phyloP scores from a whole-genome alignment of 768 basidiomycete species.

The Pisolithus marmoratus region DNA sequence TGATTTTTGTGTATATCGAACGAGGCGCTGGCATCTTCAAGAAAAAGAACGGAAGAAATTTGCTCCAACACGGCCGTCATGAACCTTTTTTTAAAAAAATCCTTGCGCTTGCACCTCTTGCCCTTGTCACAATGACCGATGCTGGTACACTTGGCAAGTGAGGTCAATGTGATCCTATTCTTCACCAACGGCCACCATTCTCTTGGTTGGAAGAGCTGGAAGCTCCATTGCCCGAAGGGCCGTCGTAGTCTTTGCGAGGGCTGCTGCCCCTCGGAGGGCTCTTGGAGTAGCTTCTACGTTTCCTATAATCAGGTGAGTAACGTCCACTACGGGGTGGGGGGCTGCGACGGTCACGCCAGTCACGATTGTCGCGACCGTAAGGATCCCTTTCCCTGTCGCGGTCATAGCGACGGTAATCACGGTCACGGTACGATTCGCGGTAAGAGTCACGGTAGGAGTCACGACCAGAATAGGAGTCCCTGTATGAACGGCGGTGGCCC shows the following conservation, averaged over 20 bases:
- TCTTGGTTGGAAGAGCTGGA: slow-evolving; percentile 31
- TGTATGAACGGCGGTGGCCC: slow-evolving; percentile 70
- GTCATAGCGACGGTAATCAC: slow-evolving; percentile 34
- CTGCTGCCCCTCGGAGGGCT: slow-evolving; percentile 75
- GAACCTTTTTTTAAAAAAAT: slow-evolving; percentile 32
- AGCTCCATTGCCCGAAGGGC: slow-evolving; percentile 34
- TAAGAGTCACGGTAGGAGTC: slow-evolving; percentile 40
- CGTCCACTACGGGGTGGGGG: slow-evolving; percentile 60
- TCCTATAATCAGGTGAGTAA: slow-evolving; percentile 74
- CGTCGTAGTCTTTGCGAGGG: slow-evolving; percentile 46
- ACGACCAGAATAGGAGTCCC: slow-evolving; percentile 40
- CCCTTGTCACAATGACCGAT: slow-evolving; percentile 28
- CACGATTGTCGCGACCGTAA: slow-evolving; percentile 64
- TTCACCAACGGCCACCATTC: slow-evolving; percentile 59
- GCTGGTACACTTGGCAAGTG: slow-evolving; percentile 22
- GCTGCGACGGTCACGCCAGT: slow-evolving; percentile 80
- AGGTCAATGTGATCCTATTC: slow-evolving; percentile 10
- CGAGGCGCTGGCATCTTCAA: slow-evolving; percentile 41
- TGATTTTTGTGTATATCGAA: slow-evolving; percentile 56
- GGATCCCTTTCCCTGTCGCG: slow-evolving; percentile 51
- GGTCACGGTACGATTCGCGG: slow-evolving; percentile 42
- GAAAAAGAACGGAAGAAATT: slow-evolving; percentile 45
- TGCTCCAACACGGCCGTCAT: slow-evolving; percentile 35
- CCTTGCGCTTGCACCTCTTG: slow-evolving; percentile 38
- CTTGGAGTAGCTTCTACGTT: slow-evolving; percentile 71